A percentile compares a stretch with the other conserved stretches of the same genome.
Evolutionary conservation across 2,329 filamentous ascomycete genomes (phyloP).

Genomic region (Teratosphaeria pseudoeucalypti): DNA sequence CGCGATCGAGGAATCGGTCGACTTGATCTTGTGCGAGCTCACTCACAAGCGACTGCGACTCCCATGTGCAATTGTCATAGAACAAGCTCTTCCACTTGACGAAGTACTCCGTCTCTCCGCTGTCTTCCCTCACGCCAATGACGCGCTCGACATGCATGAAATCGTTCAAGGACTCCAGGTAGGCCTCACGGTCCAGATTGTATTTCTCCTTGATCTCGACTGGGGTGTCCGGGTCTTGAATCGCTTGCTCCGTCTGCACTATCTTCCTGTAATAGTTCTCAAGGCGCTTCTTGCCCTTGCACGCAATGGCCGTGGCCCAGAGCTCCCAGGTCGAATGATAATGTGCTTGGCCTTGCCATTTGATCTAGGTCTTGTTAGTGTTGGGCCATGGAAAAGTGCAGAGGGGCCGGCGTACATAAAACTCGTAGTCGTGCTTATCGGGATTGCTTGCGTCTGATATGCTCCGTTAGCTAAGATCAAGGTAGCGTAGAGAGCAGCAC

Average conservation of each 20-base stretch:
- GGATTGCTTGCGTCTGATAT: constrained; percentile 26
- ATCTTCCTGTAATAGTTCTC: constrained; percentile 91
- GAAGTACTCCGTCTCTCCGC: constrained; percentile 75
- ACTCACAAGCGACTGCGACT: constrained; percentile 63
- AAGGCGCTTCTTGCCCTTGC: constrained; percentile 74
- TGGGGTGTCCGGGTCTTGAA: constrained; percentile 64
- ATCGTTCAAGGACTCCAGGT: constrained; percentile 77
- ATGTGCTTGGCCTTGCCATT: constrained; percentile 94
- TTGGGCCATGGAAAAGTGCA: not conserved
- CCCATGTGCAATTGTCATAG: constrained; percentile 95
- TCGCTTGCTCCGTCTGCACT: constrained; percentile 67
- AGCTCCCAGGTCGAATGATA: constrained; percentile 94
- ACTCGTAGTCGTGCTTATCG: constrained; percentile 74
- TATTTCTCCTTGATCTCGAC: constrained; percentile 87
- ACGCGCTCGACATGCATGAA: constrained; percentile 89
- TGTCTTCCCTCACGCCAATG: constrained; percentile 70
- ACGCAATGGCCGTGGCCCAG: constrained; percentile 60
- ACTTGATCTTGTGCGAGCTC: constrained; percentile 77
- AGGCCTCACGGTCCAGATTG: constrained; percentile 86
- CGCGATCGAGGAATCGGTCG: constrained; percentile 79
- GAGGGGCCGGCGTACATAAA: constrained; percentile 36
- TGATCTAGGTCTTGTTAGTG: constrained; percentile 52
- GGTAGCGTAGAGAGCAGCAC: constrained; percentile 3
- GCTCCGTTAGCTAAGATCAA: not conserved
- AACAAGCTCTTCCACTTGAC: constrained; percentile 83